Base-by-base conservation (phyloP, 2,329 filamentous ascomycete genomes). In the Calonectria pauciramosa region DNA sequence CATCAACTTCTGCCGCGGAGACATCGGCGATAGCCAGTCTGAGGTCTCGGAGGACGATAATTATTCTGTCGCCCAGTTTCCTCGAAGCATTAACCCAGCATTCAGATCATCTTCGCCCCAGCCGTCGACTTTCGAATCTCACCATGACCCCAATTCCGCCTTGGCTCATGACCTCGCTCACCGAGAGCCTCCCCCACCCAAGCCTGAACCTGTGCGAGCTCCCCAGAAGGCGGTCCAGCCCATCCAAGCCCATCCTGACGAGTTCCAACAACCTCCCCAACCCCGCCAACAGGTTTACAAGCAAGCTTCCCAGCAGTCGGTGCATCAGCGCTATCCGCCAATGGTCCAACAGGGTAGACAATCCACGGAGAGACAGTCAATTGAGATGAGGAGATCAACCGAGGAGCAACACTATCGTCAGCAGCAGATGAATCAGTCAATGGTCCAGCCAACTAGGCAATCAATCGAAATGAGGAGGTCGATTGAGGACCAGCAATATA, bases 1-100 rank as follows among this genome's bases (percentile, higher is more conserved):
- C 85, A 98, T 99, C 91, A 98, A 99, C 88, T 99, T 99, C 85
- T 97, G 95, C 84, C 94, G 97, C 14, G 97, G 96, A 20, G 96
- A 98, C 83, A 86, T 93, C 59, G 90, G 93, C 70, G 97, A 99
- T 80, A 93, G 91, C 47, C 92, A 93, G 78, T 98, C 96, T 1
- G 95, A 97, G 76, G 89, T 91, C 14, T 96, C 95, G 0, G 96
- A 98, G 28, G 96, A 98, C 77, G 95, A 96, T 6, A 93, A 91
- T 79, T 99, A 98, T 83, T 98, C 96, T 0, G 95, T 99, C 16
- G 97, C 97, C 5, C 96, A 99, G 82, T 99, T 99, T 81, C 95
- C 96, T 74, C 91, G 97, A 74, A 96, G 94, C 70, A 98, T 98
- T 86, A 99, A 99, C 82, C 96, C 97, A 23, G 95, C 96, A 0